These are phyloP conservation scores for Yamadazyma sp. DNA, from an alignment of 1,139 yeast genomes.

Conservation along the genomic window DNA sequence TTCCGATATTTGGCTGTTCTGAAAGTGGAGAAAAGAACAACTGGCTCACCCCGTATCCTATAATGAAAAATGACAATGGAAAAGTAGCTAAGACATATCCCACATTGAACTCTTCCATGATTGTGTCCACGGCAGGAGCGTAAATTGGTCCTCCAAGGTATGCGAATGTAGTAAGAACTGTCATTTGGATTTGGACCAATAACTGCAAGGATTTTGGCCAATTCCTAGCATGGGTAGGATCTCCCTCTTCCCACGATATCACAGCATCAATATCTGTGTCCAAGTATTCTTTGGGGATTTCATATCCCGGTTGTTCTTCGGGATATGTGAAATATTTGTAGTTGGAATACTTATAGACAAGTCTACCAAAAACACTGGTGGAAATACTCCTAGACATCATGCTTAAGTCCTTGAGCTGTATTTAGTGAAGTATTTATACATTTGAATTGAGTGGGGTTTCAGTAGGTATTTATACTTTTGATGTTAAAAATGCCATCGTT, in stretches of 20 bases:
- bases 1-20: constrained; percentile 51
- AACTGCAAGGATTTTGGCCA: too few species aligned
- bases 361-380: constrained; percentile 34
- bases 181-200: constrained; percentile 21
- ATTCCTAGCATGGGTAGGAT: constrained; percentile 31
- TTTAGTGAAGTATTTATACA: too few species aligned
- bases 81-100: constrained; percentile 44
- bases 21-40: constrained; percentile 54
- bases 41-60: constrained; percentile 59
- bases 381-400: too few species aligned
- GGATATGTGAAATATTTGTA: constrained; percentile 27
- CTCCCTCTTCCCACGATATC: constrained; percentile 21
- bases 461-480: too few species aligned
- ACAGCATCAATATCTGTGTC: not conserved
- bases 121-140: constrained; percentile 29
- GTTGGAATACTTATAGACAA: constrained; percentile 30
- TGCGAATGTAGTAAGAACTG: constrained; percentile 23
- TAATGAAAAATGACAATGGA: constrained; percentile 40
- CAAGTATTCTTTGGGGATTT: constrained; percentile 33
- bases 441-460: too few species aligned
- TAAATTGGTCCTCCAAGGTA: constrained; percentile 31
- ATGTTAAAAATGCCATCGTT: too few species aligned
- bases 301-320: constrained; percentile 33
- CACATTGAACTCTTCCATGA: constrained; percentile 43
- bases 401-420: too few species aligned